Conservation (phyloP, 75 land plant genomes). For the Adiantum capillusveneris region DNA sequence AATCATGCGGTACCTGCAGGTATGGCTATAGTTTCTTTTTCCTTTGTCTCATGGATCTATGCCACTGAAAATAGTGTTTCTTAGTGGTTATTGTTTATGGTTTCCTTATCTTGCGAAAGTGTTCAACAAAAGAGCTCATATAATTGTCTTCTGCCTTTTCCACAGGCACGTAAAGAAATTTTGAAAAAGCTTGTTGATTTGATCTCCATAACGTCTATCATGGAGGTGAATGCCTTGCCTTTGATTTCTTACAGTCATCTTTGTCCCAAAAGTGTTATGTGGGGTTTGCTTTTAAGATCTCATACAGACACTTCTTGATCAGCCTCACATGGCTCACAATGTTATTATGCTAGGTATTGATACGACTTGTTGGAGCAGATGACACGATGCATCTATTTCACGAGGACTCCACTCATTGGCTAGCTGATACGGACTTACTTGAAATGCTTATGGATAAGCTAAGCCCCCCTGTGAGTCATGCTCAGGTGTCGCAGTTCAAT, state of each 20-base stretch:
- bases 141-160: background rate
- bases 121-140: too few species aligned
- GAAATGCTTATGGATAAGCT: constrained; percentile 97
- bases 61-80: background rate
- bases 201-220: constrained; percentile 90
- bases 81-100: background rate
- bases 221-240: constrained; percentile 67
- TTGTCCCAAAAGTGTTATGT: too few species aligned
- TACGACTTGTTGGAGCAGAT: constrained; percentile 87
- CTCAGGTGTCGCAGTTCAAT: too few species aligned
- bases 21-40: constrained; percentile 25
- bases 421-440: constrained; percentile 73
- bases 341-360: constrained; percentile 46
- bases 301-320: too few species aligned
- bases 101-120: too few species aligned
- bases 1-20: constrained; percentile 82
- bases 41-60: too few species aligned
- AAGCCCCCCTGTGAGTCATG: constrained; percentile 64
- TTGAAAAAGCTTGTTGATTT: constrained; percentile 71
- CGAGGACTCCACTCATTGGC: constrained; percentile 74
- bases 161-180: constrained; percentile 71
- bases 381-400: constrained; percentile 64
- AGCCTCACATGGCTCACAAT: too few species aligned
- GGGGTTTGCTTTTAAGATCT: too few species aligned
- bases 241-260: background rate